These are phyloP conservation scores for Termitomyces sp. DNA, from an alignment of 768 basidiomycete genomes.

Conservation along the genomic window DNA sequence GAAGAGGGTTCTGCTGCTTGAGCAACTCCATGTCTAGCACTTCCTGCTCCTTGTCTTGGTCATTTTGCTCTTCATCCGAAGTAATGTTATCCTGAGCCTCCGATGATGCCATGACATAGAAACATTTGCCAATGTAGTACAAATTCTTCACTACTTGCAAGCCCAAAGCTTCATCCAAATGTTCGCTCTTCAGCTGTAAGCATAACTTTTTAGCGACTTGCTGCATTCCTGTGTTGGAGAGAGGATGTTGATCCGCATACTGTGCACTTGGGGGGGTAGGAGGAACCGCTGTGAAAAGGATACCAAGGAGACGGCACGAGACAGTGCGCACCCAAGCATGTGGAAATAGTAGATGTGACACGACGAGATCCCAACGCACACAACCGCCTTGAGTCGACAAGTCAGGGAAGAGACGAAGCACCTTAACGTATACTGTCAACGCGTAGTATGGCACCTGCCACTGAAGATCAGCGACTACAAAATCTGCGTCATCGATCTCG, in stretches of 20 bases:
- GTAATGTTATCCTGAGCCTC: slow-evolving; percentile 16
- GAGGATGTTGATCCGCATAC: slow-evolving; percentile 35
- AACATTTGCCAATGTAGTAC: slow-evolving; percentile 89
- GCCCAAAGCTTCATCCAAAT: slow-evolving; percentile 68
- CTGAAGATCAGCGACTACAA: slow-evolving; percentile 55
- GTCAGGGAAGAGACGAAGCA: slow-evolving; percentile 54
- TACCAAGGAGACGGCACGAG: slow-evolving; percentile 71
- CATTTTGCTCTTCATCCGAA: slow-evolving; percentile 23
- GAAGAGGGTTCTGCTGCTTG: slow-evolving; percentile 53
- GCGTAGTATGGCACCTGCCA: slow-evolving; percentile 87
- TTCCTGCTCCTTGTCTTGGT: slow-evolving; percentile 29
- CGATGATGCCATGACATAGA: slow-evolving; percentile 39
- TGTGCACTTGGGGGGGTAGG: slow-evolving; percentile 32
- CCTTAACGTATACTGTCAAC: slow-evolving; percentile 62
- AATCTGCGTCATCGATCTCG: slow-evolving; percentile 40
- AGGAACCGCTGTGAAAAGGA: slow-evolving; percentile 57
- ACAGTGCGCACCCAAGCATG: slow-evolving; percentile 93
- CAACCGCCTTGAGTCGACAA: slow-evolving; percentile 38
- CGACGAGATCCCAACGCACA: slow-evolving; percentile 62
- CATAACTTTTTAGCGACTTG: slow-evolving; percentile 72
- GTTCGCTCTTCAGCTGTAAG: slow-evolving; percentile 76
- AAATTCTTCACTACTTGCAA: slow-evolving; percentile 91
- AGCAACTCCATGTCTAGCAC: slow-evolving; percentile 19
- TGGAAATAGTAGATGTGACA: slow-evolving; percentile 74
- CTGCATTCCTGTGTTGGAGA: slow-evolving; percentile 55